phyloP scores from a whole-genome alignment of 371 early-diverging fungal species.

The Spiromyces aspiralis region DNA sequence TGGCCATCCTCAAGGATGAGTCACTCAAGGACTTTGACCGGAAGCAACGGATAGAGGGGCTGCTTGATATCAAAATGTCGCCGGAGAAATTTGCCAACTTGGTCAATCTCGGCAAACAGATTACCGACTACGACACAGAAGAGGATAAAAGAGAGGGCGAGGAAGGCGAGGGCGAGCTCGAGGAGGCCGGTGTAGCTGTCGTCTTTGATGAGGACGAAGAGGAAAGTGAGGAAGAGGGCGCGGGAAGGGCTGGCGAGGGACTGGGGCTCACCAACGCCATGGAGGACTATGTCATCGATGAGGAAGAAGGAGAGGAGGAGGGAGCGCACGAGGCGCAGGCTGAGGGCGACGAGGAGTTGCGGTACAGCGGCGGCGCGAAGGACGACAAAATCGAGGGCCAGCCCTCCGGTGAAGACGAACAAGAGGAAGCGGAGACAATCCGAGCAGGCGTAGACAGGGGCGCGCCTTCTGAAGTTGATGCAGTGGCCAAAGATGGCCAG shows the following conservation, averaged over 20 bases:
- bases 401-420: neutral
- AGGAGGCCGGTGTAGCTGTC: neutral
- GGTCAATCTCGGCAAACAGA: constrained; percentile 79
- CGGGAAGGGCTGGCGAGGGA: constrained; percentile 26
- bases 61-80: constrained; percentile 42
- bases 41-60: constrained; percentile 58
- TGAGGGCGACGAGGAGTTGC: too few species aligned
- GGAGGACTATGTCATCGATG: too few species aligned
- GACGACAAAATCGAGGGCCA: too few species aligned
- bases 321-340: constrained; percentile 29
- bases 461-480: too few species aligned
- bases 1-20: constrained; percentile 73
- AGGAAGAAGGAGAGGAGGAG: constrained; percentile 20
- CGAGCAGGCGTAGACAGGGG: neutral
- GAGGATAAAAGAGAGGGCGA: constrained; percentile 11
- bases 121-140: constrained; percentile 59
- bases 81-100: constrained; percentile 74
- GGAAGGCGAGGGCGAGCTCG: constrained; percentile 4
- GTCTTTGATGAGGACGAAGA: constrained; percentile 13
- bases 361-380: too few species aligned
- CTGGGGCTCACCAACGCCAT: too few species aligned
- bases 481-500: too few species aligned
- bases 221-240: constrained; percentile 45
- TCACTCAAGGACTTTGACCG: constrained; percentile 75
- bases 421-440: neutral